Conservation (phyloP, 768 basidiomycete species). For the Leccinellum rugosiceps region DNA sequence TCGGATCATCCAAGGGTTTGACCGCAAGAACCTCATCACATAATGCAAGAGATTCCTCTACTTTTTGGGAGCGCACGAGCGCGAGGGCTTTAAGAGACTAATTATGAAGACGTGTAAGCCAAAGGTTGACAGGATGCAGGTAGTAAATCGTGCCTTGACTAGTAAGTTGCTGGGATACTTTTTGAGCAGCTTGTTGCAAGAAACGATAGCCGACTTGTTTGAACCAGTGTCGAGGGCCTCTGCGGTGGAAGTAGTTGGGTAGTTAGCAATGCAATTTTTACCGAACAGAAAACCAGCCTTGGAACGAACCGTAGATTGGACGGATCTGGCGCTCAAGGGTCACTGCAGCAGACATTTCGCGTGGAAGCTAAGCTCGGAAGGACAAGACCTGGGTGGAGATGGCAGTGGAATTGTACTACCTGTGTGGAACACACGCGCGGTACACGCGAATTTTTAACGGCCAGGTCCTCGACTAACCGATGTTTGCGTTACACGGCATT, state of each 20-base stretch:
- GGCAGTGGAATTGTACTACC: conserved; percentile 2
- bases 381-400: neutral
- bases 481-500: conserved; percentile 24
- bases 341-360: conserved; percentile 45
- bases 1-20: conserved; percentile 70
- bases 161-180: conserved; percentile 75
- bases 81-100: conserved; percentile 85
- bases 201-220: conserved; percentile 81
- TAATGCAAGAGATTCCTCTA: conserved; percentile 74
- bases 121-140: neutral
- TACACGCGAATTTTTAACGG: conserved; percentile 25
- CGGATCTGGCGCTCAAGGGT: conserved; percentile 80
- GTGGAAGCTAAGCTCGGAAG: neutral
- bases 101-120: conserved; percentile 12
- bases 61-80: conserved; percentile 78
- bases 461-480: conserved; percentile 20
- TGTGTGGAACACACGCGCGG: conserved; percentile 2
- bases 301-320: conserved; percentile 71
- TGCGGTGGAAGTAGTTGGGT: conserved; percentile 26
- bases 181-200: conserved; percentile 85
- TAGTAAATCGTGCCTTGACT: conserved; percentile 50
- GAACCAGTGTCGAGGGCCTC: conserved; percentile 85
- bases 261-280: conserved; percentile 1
- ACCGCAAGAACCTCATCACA: conserved; percentile 77
- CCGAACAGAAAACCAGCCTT: neutral